These are phyloP conservation scores for Zymoseptoria crescenta DNA, from an alignment of 2,329 filamentous ascomycete species.

Conservation along the genomic window DNA sequence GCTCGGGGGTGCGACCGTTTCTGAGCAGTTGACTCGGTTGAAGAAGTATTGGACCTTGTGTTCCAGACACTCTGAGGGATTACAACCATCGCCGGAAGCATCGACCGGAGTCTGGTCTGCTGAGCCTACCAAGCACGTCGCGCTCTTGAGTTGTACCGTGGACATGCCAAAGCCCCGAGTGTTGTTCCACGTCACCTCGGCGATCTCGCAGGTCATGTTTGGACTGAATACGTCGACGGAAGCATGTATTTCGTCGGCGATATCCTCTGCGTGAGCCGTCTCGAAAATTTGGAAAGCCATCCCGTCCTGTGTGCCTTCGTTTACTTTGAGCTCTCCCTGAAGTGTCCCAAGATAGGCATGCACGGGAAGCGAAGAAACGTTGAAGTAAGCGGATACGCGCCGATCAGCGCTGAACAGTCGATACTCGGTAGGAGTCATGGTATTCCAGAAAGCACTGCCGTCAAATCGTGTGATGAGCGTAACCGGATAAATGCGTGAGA, in stretches of 20 bases:
- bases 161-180: not conserved
- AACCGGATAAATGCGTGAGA: not conserved
- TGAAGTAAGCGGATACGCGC: not conserved
- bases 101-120: not conserved
- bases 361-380: not conserved
- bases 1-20: not conserved
- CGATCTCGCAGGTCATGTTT: not conserved
- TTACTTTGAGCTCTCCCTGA: not conserved
- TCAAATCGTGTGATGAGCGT: slow-evolving; percentile 1
- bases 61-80: not conserved
- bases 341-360: not conserved
- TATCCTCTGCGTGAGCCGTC: not conserved
- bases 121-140: not conserved
- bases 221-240: not conserved
- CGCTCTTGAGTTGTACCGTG: not conserved
- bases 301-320: not conserved
- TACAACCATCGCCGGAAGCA: not conserved
- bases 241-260: not conserved
- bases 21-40: not conserved
- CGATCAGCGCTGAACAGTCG: not conserved
- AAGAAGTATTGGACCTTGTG: not conserved
- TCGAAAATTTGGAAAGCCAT: not conserved
- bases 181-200: not conserved
- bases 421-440: not conserved
- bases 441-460: not conserved